phyloP scores from a whole-genome alignment of 2,329 filamentous ascomycete genomes.

The Lanzia echinophila region DNA sequence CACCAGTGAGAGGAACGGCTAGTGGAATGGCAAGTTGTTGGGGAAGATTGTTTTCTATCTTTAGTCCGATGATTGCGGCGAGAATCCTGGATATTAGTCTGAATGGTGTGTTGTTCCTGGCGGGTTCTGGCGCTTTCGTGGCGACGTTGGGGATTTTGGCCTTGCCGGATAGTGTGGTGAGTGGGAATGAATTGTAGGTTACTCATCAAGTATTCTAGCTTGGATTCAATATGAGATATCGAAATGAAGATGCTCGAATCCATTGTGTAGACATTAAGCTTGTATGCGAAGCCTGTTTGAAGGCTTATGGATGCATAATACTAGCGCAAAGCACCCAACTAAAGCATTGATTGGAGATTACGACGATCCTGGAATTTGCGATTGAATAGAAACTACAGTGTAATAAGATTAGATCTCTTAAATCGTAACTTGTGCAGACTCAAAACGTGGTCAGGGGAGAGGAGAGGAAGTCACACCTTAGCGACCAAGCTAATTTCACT shows the following conservation, averaged over 20 bases:
- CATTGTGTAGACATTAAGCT: not conserved
- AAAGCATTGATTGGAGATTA: too few relatives aligned
- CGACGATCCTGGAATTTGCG: too few relatives aligned
- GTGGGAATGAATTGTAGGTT: slow-evolving; percentile 4
- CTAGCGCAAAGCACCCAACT: too few relatives aligned
- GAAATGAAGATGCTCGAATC: not conserved
- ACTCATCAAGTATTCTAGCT: not conserved
- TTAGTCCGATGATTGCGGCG: slow-evolving; percentile 50
- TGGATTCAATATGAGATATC: not conserved
- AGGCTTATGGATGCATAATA: too few relatives aligned
- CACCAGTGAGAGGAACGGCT: slow-evolving; percentile 44
- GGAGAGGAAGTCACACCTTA: slow-evolving; percentile 1
- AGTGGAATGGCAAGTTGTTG: slow-evolving; percentile 52
- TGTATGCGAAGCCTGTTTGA: too few relatives aligned
- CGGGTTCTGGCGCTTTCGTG: slow-evolving; percentile 46
- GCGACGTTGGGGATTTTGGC: slow-evolving; percentile 45
- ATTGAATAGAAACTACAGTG: too few relatives aligned
- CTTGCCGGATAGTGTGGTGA: slow-evolving; percentile 32
- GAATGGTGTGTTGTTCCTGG: slow-evolving; percentile 49
- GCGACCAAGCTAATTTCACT: slow-evolving; percentile 3
- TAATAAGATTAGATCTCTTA: too few relatives aligned
- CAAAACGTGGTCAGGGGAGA: not conserved
- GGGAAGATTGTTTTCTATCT: slow-evolving; percentile 51
- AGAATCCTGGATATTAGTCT: slow-evolving; percentile 35
- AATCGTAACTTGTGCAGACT: not conserved